Percentiles rank a stretch among this genome's conserved stretches.
Evolutionary conservation across 192 early-diverging fungal species (phyloP).

Genomic region (Coemansia sp.): DNA sequence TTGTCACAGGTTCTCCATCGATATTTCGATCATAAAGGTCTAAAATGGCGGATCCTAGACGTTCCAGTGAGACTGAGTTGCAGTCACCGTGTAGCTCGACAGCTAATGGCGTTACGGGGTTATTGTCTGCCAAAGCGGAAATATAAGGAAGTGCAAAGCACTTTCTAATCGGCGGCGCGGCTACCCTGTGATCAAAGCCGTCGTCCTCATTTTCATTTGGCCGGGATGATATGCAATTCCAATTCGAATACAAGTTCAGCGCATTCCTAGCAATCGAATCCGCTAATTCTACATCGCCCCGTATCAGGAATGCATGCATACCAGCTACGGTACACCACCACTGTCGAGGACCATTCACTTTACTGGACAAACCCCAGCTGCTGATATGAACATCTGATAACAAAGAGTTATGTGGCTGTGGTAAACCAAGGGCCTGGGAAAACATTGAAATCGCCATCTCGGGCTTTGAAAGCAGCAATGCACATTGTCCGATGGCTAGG

Average conservation of each 20-base stretch:
- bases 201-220: neutral
- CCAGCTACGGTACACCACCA: constrained; percentile 42
- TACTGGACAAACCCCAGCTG: constrained; percentile 3
- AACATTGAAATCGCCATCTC: constrained; percentile 34
- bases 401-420: neutral
- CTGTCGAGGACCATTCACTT: constrained; percentile 26
- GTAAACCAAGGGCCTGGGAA: neutral
- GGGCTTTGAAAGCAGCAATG: constrained; percentile 27
- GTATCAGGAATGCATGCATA: constrained; percentile 26
- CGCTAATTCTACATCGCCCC: constrained; percentile 37
- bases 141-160: neutral
- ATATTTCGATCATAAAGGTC: neutral
- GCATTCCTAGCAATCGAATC: constrained; percentile 1
- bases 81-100: neutral
- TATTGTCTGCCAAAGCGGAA: neutral
- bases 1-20: neutral
- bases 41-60: neutral
- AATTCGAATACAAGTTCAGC: neutral
- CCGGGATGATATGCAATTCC: too few relatives aligned
- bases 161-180: neutral
- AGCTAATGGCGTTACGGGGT: neutral
- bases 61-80: constrained; percentile 1
- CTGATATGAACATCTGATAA: neutral
- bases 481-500: constrained; percentile 35
- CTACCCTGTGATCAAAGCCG: neutral